A percentile compares a stretch with the other conserved stretches of the same genome.
Evolutionary conservation across 192 early-diverging fungal genomes (phyloP).

Genomic region (Entomortierella beljakovae): DNA sequence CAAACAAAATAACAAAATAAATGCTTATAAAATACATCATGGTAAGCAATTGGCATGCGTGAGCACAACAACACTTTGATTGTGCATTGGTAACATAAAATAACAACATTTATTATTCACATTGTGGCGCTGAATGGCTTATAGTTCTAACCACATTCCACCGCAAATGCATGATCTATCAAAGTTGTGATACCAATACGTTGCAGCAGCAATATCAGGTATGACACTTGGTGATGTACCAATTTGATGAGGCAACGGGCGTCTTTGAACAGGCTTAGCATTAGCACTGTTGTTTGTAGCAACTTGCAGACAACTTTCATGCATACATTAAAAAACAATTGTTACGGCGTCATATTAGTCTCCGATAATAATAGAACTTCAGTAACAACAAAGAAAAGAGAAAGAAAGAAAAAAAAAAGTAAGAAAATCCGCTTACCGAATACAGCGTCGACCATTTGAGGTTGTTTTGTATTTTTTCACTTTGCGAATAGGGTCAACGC

Average conservation of each 20-base stretch:
- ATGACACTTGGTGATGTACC: constrained; percentile 15
- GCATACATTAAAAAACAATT: neutral
- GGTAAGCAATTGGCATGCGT: too few relatives aligned
- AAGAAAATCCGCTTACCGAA: constrained; percentile 18
- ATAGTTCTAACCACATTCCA: constrained; percentile 52
- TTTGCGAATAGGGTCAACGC: constrained; percentile 45
- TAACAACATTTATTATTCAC: too few relatives aligned
- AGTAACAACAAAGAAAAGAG: constrained; percentile 7
- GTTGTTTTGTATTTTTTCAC: constrained; percentile 52
- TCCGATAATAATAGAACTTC: neutral
- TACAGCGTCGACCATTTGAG: constrained; percentile 31
- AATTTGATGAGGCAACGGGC: constrained; percentile 10
- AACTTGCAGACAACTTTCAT: constrained; percentile 39
- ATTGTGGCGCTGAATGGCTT: neutral
- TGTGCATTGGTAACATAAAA: too few relatives aligned
- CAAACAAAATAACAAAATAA: too few relatives aligned
- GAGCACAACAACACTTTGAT: too few relatives aligned
- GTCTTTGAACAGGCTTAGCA: neutral
- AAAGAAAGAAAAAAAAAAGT: neutral
- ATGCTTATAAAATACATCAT: too few relatives aligned
- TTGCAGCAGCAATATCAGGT: constrained; percentile 37
- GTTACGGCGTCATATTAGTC: neutral
- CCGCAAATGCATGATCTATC: constrained; percentile 51
- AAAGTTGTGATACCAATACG: constrained; percentile 50
- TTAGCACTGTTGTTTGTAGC: constrained; percentile 21